Conservation (phyloP, 345 rosid species). For the Punica granatum region DNA sequence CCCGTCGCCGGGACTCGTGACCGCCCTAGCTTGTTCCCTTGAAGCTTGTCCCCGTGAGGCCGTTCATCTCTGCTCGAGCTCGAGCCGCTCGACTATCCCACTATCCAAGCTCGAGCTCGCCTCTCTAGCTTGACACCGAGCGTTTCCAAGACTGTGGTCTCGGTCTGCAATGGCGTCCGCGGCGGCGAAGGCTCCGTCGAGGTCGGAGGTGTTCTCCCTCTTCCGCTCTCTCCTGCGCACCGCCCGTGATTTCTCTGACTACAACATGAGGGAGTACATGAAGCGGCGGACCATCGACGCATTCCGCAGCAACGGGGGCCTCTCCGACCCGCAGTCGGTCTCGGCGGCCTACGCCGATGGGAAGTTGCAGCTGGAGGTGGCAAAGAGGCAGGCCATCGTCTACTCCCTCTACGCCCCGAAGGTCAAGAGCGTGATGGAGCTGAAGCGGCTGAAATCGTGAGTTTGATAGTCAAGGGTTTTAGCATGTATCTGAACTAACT, state of each 20-base stretch:
- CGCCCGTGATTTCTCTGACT: conserved; percentile 61
- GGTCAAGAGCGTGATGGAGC: conserved; percentile 77
- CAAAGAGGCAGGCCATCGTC: conserved; percentile 52
- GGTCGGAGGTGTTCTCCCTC: conserved; percentile 38
- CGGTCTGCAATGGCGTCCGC: conserved; percentile 15
- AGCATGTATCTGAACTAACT: background rate
- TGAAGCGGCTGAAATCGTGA: conserved; percentile 14
- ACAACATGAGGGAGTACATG: conserved; percentile 73
- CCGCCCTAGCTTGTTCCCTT: too few relatives aligned
- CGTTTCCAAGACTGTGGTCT: too few relatives aligned
- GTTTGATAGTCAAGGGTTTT: background rate
- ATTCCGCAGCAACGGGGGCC: conserved; percentile 44
- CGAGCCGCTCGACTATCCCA: too few relatives aligned
- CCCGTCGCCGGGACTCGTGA: too few relatives aligned
- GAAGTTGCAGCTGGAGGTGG: conserved; percentile 54
- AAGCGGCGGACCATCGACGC: conserved; percentile 70
- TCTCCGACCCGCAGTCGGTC: conserved; percentile 42
- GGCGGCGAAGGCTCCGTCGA: conserved; percentile 19
- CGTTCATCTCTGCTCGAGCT: too few relatives aligned
- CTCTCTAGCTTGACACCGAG: too few relatives aligned
- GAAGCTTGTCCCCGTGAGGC: too few relatives aligned
- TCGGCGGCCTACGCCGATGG: conserved; percentile 51
- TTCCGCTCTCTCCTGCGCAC: conserved; percentile 67
- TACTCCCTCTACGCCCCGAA: conserved; percentile 68
- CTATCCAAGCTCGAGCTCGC: too few relatives aligned